A percentile compares a stretch with the other conserved stretches of the same genome.
Evolutionary conservation across 805 yeast genomes (phyloP).

Genomic region (Ascoidea rubescens): DNA sequence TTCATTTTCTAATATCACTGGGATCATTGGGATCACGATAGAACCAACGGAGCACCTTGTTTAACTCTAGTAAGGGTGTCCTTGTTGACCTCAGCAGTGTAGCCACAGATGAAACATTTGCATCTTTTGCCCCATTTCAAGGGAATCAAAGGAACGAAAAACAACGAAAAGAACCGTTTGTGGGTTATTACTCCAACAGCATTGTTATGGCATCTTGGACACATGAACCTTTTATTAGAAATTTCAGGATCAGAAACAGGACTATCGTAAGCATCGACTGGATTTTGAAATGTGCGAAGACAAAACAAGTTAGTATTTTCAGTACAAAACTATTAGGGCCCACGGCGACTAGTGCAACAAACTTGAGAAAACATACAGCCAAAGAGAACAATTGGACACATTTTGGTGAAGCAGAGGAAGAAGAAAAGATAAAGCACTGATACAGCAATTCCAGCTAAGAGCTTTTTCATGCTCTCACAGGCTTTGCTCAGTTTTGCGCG

Average conservation of each 20-base stretch:
- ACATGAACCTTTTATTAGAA: conserved; percentile 15
- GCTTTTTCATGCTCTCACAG: too few species aligned
- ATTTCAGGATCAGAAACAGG: background rate
- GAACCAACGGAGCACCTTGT: background rate
- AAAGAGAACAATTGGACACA: background rate
- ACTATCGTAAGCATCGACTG: background rate
- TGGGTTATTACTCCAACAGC: conserved; percentile 38
- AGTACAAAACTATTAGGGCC: background rate
- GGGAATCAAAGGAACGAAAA: conserved; percentile 42
- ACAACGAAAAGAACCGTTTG: conserved; percentile 37
- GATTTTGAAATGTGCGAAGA: too few species aligned
- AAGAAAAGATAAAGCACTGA: too few species aligned
- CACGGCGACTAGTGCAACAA: background rate
- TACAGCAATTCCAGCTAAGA: too few species aligned
- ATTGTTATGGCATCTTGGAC: conserved; percentile 47
- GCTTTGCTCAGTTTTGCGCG: too few species aligned
- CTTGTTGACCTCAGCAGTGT: conserved; percentile 14
- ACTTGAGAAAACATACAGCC: background rate
- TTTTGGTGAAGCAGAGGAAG: too few species aligned
- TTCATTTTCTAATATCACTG: too few species aligned
- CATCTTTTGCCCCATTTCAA: conserved; percentile 36
- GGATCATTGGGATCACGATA: too few species aligned
- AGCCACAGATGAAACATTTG: conserved; percentile 37
- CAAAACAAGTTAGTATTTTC: too few species aligned
- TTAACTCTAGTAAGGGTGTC: background rate